Evolutionary conservation across 225 moss, liverwort and hornwort species (phyloP), one percentile per base, ranked within the genome.

Genomic region (Pseudisothecium myosuroides): DNA sequence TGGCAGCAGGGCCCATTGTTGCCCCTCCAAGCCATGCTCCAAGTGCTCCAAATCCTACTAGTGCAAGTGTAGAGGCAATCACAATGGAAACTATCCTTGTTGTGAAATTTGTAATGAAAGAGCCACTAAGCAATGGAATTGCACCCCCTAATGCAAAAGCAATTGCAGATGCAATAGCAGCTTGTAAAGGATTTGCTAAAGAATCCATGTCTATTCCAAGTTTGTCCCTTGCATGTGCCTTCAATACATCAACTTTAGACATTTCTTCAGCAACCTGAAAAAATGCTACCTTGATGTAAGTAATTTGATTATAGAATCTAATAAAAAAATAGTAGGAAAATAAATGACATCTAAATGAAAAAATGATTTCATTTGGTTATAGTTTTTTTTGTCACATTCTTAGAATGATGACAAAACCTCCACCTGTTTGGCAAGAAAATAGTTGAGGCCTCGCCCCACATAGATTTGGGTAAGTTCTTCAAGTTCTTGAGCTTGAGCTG

Each of bases 141-240:
- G 95, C 93, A 19, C 95, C 96, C 5, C 96, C 96, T 56, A 95
- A 85, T 27, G 94, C 94, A 91, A 97, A 97, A 27, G 96, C 94
- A 82, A 94, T 32, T 27, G 95, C 92, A 26, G 93, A 97, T 37
- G 94, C 94, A 36, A 79, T 26, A 23, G 93, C 95, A 11, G 95
- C 96, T 95, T 95, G 94, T 45, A 92, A 82, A 19, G 96, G 96
- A 84, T 97, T 97, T 84, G 96, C 92, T 34, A 96, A 90, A 5
- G 92, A 93, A 63, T 96, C 95, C 74, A 95, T 90, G 54, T 96
- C 90, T 29, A 96, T 95, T 63, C 94, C 93, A 54, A 96, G 86
- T 76, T 95, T 94, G 55, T 96, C 95, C 39, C 93, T 93, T 45
- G 95, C 90, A 88, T 95, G 95, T 12, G 94, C 96, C 62, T 93